These are phyloP conservation scores for Pythium myriotylum DNA, from an alignment of 352 stramenopile genomes.

Conservation along the genomic window DNA sequence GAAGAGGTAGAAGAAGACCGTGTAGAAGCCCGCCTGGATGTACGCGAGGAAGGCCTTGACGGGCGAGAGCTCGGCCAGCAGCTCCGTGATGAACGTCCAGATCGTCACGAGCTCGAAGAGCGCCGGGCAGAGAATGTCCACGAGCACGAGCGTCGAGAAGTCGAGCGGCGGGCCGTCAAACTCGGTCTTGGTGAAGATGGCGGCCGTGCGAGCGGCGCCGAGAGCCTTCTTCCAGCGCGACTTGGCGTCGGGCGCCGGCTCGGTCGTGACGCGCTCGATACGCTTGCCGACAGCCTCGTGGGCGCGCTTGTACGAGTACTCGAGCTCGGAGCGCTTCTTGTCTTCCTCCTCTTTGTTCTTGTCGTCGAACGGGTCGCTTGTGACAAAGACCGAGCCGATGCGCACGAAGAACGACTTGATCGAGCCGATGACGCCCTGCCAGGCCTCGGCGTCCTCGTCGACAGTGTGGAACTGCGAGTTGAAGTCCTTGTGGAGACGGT, in stretches of 20 bases:
- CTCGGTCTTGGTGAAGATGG: conserved; percentile 75
- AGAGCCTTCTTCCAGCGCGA: conserved; percentile 77
- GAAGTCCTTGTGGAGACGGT: conserved; percentile 60
- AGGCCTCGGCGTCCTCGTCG: conserved; percentile 69
- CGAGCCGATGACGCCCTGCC: conserved; percentile 47
- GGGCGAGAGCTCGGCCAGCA: conserved; percentile 67
- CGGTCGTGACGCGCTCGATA: conserved; percentile 33
- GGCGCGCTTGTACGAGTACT: conserved; percentile 35
- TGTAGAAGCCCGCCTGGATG: conserved; percentile 82
- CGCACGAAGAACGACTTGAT: conserved; percentile 40
- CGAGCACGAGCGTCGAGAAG: conserved; percentile 84
- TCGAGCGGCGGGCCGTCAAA: conserved; percentile 83
- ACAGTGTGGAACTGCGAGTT: conserved; percentile 49
- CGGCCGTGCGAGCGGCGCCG: conserved; percentile 60
- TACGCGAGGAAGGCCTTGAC: conserved; percentile 82
- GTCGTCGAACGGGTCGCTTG: conserved; percentile 76
- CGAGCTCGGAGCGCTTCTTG: conserved; percentile 60
- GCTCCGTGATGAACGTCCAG: conserved; percentile 58
- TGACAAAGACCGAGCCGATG: conserved; percentile 50
- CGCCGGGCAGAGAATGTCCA: conserved; percentile 81
- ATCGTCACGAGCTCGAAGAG: conserved; percentile 82
- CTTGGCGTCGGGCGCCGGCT: conserved; percentile 32
- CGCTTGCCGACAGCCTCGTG: conserved; percentile 47
- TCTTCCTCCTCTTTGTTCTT: conserved; percentile 77
- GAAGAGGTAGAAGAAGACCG: conserved; percentile 65